A percentile compares a stretch with the other conserved stretches of the same genome.
phyloP scores from a whole-genome alignment of 306 rosid species.

The Citrullus amarus region DNA sequence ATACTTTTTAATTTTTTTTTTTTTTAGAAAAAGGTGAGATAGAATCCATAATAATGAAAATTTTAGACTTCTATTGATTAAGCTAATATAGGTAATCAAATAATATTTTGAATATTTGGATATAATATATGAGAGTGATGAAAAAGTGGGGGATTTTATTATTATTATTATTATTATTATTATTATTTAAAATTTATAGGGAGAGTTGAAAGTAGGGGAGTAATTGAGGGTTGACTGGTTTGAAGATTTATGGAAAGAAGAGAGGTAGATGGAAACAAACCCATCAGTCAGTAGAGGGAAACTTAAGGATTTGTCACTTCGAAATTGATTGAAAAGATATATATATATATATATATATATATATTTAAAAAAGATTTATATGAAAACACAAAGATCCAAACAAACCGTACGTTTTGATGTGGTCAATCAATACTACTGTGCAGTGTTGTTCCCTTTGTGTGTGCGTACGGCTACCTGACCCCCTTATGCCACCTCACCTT shows the following conservation, averaged over 20 bases:
- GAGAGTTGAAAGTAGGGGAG: background rate
- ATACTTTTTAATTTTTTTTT: no score
- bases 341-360: no score
- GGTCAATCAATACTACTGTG: slow-evolving; percentile 5
- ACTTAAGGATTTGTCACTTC: slow-evolving; percentile 87
- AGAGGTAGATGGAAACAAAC: background rate
- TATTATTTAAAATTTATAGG: no score
- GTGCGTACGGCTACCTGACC: background rate
- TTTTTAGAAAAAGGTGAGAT: no score
- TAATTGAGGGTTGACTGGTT: background rate
- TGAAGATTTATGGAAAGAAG: background rate
- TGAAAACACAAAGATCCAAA: background rate
- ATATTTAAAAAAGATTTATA: no score
- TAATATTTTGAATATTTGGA: no score
- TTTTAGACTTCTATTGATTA: no score
- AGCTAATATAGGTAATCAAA: no score
- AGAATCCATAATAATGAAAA: no score
- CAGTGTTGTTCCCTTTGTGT: background rate
- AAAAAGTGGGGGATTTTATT: background rate
- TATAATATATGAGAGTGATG: no score
- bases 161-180: no score
- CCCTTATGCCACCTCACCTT: background rate
- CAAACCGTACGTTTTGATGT: background rate
- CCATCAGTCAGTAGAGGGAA: slow-evolving; percentile 26
- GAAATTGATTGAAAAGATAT: slow-evolving; percentile 15